phyloP scores from a whole-genome alignment of 2,329 filamentous ascomycete species.

The Diatrype stigma region DNA sequence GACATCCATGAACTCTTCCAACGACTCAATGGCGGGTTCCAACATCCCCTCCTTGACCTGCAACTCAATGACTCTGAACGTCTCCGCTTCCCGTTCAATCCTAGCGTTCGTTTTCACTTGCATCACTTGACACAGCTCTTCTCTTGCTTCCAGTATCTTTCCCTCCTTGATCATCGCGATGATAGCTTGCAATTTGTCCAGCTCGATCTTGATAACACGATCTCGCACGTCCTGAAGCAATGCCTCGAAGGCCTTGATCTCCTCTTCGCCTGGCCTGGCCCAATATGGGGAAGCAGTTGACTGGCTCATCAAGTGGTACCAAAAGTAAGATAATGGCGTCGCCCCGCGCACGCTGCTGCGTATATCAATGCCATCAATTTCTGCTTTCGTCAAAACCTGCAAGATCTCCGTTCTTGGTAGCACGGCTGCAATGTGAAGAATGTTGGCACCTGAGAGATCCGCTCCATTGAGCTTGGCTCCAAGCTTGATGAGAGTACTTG shows the following conservation, averaged over 20 bases:
- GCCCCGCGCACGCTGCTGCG: background rate
- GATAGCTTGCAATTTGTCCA: constrained; percentile 5
- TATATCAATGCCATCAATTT: background rate
- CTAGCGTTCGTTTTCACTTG: constrained; percentile 9
- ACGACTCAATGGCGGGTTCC: constrained; percentile 10
- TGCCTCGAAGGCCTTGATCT: constrained; percentile 6
- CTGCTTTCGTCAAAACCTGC: background rate
- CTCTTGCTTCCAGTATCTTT: background rate
- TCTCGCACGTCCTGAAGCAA: constrained; percentile 12
- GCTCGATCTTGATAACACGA: constrained; percentile 7
- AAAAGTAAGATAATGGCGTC: background rate
- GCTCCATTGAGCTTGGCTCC: background rate
- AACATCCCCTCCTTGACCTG: constrained; percentile 5
- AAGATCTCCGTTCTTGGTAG: background rate
- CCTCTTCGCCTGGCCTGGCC: background rate
- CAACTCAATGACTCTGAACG: constrained; percentile 10
- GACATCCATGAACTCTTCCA: constrained; percentile 11
- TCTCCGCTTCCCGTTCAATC: constrained; percentile 12
- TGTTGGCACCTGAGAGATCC: background rate
- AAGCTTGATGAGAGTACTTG: background rate
- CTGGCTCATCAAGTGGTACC: background rate
- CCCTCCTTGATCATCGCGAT: constrained; percentile 5
- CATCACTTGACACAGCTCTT: constrained; percentile 2
- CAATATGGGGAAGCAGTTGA: background rate
- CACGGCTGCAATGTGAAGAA: background rate